Percentiles rank a stretch among this genome's conserved stretches.
These are phyloP conservation scores for Apiospora koreana DNA, from an alignment of 2,329 filamentous ascomycete species.

Conservation along the genomic window DNA sequence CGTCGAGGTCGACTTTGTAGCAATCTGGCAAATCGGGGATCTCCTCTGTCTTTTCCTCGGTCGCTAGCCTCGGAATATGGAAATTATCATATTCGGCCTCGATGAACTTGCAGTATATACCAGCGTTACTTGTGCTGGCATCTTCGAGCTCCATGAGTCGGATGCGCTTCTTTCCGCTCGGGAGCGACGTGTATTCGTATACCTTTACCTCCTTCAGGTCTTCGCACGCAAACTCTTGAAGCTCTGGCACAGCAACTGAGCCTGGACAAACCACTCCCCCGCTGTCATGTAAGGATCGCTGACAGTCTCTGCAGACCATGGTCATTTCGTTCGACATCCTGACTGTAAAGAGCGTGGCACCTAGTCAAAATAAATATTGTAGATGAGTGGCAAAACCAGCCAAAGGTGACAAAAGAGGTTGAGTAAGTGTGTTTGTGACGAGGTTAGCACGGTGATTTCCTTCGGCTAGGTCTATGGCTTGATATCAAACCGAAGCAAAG, in stretches of 20 bases:
- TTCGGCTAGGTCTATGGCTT: too few relatives aligned
- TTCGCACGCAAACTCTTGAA: not conserved
- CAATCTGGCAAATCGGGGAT: not conserved
- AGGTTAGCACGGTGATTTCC: too few relatives aligned
- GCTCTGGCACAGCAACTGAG: not conserved
- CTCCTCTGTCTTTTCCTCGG: not conserved
- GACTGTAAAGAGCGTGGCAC: too few relatives aligned
- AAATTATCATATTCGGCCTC: not conserved
- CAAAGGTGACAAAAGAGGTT: too few relatives aligned
- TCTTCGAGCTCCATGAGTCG: not conserved
- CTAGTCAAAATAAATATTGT: too few relatives aligned
- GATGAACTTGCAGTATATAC: not conserved
- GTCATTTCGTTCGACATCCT: not conserved
- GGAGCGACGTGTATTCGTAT: not conserved
- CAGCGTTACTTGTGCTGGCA: not conserved
- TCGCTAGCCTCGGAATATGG: not conserved
- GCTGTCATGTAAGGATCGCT: not conserved
- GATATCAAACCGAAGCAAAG: too few relatives aligned
- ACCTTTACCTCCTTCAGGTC: not conserved
- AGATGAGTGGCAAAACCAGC: too few relatives aligned
- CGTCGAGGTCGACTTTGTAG: too few relatives aligned
- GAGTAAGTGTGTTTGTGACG: too few relatives aligned
- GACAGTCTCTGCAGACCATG: not conserved
- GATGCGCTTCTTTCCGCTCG: not conserved
- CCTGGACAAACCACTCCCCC: not conserved